Base-by-base conservation (phyloP, 2,329 filamentous ascomycete genomes). In the Pseudohalonectria lignicola region DNA sequence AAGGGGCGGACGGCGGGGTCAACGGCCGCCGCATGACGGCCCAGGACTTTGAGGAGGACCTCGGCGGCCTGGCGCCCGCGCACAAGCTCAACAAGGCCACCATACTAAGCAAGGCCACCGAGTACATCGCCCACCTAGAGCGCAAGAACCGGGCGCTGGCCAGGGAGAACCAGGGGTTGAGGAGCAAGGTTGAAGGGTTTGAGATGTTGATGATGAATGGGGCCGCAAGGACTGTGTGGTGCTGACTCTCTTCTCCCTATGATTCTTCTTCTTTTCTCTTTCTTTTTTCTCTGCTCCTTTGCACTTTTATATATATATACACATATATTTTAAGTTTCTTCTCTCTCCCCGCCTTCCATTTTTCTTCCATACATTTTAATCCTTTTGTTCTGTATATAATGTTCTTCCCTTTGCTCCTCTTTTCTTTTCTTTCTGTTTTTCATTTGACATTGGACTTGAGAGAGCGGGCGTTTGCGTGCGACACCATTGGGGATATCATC, bases 131-230 rank as follows among this genome's bases (percentile, higher is more conserved):
- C 7, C 51, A 57, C 34, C 44, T 59, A 31, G 56, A 60, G 47
- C 43, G 45, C 30, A 48, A 47, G 44, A 56, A 55, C 36, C 63
- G 58, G 49, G 49, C 52, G 3, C 49, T 70, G 31, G 56, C 65
- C 20, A 59, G 58, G 43, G 66, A 69, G 42, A 64, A 67, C 45
- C 53, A 57, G n/a, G 56, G 62, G 32, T 50, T 72, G 16, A 61
- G 66, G 43, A 47, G 46, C 17, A 47, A 53, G 21, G 52, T 58
- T 30, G 51, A 53, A 39, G 50, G 49, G 11, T 48, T 54, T 25
- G 54, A 59, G 47, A 49, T 53, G 49, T 21, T 57, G 36, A 41
- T 56, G 30, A 52, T 54, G 51, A 48, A 45, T 35, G 43, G 50
- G 12, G 37, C 45, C 10, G 47, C n/a, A 34, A 36, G 26, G 37